Conservation (phyloP, 441 rosid genomes). For the Euphorbia schlechtendalii region DNA sequence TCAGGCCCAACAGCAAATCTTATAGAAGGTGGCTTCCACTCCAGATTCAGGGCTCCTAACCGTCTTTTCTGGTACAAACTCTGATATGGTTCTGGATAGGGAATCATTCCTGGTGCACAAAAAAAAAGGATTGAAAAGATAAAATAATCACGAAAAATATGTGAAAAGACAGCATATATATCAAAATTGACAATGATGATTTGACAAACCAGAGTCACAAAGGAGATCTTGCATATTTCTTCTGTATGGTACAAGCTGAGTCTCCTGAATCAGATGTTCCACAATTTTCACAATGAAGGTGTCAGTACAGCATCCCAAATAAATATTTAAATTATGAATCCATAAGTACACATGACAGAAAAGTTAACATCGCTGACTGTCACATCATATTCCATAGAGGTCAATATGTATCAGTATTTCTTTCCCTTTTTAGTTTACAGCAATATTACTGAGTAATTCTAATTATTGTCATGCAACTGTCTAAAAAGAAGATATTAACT, state of each 20-base stretch:
- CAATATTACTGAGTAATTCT: background rate
- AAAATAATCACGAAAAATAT: constrained; percentile 12
- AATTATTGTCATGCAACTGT: background rate
- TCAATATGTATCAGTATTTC: background rate
- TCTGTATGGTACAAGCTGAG: constrained; percentile 81
- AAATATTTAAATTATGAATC: background rate
- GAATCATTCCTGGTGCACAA: constrained; percentile 66
- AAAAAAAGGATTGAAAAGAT: constrained; percentile 18
- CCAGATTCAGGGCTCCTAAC: constrained; percentile 86
- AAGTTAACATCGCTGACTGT: background rate
- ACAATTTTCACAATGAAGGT: constrained; percentile 11
- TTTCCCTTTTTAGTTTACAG: background rate
- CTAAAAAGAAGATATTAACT: background rate
- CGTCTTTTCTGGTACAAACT: constrained; percentile 92
- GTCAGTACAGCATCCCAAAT: background rate
- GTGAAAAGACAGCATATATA: constrained; percentile 16
- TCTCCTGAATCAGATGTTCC: constrained; percentile 67
- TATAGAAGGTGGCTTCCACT: constrained; percentile 79
- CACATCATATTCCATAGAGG: background rate
- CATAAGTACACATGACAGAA: background rate
- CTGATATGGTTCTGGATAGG: constrained; percentile 95
- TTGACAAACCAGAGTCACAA: constrained; percentile 81
- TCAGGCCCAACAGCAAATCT: constrained; percentile 86
- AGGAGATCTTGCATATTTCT: constrained; percentile 97
- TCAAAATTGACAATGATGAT: constrained; percentile 15